A percentile compares a stretch with the other conserved stretches of the same genome.
phyloP scores from a whole-genome alignment of 306 rosid species.

The Malus domestica region DNA sequence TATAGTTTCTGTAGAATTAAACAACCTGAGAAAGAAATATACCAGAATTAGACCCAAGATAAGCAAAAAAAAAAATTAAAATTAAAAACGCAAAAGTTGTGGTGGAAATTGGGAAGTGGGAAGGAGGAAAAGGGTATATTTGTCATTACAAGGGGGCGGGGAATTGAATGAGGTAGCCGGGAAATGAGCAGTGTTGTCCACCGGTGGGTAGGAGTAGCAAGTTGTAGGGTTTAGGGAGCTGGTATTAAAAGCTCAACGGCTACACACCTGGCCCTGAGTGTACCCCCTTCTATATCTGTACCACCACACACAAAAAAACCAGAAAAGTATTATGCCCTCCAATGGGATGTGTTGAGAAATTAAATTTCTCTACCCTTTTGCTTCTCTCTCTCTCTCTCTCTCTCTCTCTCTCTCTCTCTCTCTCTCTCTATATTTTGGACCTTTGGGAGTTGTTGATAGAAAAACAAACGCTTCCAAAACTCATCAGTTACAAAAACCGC shows the following conservation, averaged over 20 bases:
- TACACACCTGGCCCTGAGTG: constrained; percentile 33
- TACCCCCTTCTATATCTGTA: constrained; percentile 14
- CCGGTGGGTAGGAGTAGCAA: background rate
- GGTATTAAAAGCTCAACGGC: constrained; percentile 26
- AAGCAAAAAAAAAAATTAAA: background rate
- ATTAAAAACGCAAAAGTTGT: background rate
- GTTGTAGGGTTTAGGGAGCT: background rate
- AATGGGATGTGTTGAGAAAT: constrained; percentile 26
- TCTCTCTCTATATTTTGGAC: background rate
- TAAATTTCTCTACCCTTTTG: background rate
- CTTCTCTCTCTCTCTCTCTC: no score
- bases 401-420: no score
- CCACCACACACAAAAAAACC: background rate
- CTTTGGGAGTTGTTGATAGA: background rate
- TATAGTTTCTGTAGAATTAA: no score
- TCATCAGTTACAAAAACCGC: constrained; percentile 48
- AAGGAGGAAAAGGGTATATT: background rate
- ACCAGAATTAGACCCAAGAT: constrained; percentile 2
- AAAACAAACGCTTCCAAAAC: constrained; percentile 44
- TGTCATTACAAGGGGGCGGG: constrained; percentile 9
- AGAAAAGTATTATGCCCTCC: background rate
- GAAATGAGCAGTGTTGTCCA: constrained; percentile 5
- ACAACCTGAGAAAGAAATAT: background rate
- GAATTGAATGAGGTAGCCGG: background rate
- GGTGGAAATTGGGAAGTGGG: constrained; percentile 6